Percentiles rank a stretch among this genome's conserved stretches.
These are phyloP conservation scores for Lomentospora prolificans DNA, from an alignment of 2,329 filamentous ascomycete species.

Conservation along the genomic window DNA sequence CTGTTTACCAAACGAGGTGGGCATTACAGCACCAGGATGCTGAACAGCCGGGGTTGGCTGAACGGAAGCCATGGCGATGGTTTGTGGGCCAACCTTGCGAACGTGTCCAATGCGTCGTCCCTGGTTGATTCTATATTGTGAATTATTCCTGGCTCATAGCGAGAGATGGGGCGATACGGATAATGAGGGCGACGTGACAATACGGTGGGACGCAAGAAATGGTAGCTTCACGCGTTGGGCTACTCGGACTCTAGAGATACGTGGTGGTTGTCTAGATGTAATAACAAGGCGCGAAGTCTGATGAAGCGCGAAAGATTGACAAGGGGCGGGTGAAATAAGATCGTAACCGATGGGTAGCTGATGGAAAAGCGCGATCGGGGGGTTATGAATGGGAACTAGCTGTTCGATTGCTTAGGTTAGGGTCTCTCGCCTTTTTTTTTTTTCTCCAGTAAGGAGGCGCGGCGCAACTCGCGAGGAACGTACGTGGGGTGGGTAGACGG, in stretches of 20 bases:
- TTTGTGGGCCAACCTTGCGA: slow-evolving; percentile 14
- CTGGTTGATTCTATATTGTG: slow-evolving; percentile 15
- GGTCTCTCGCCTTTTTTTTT: neutral
- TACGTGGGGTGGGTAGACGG: slow-evolving; percentile 1
- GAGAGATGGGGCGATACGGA: slow-evolving; percentile 16
- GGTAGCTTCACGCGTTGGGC: neutral
- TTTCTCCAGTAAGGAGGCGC: neutral
- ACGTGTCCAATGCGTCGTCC: slow-evolving; percentile 16
- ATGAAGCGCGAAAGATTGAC: slow-evolving; percentile 7
- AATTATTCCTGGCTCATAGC: slow-evolving; percentile 29
- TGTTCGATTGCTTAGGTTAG: neutral
- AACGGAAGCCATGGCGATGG: slow-evolving; percentile 65
- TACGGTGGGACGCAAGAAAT: neutral
- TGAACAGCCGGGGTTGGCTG: slow-evolving; percentile 62
- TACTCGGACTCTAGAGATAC: neutral
- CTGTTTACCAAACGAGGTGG: slow-evolving; percentile 61
- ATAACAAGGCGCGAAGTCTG: too few species aligned
- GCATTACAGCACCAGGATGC: slow-evolving; percentile 52
- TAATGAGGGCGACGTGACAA: slow-evolving; percentile 15
- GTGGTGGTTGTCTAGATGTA: too few species aligned
- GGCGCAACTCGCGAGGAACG: slow-evolving; percentile 5
- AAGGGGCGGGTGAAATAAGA: slow-evolving; percentile 7
- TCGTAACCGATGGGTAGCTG: neutral
- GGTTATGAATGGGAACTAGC: neutral
- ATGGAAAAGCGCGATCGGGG: neutral